Base-by-base conservation (phyloP, 495 filamentous ascomycete species). In the Neohortaea acidophila region DNA sequence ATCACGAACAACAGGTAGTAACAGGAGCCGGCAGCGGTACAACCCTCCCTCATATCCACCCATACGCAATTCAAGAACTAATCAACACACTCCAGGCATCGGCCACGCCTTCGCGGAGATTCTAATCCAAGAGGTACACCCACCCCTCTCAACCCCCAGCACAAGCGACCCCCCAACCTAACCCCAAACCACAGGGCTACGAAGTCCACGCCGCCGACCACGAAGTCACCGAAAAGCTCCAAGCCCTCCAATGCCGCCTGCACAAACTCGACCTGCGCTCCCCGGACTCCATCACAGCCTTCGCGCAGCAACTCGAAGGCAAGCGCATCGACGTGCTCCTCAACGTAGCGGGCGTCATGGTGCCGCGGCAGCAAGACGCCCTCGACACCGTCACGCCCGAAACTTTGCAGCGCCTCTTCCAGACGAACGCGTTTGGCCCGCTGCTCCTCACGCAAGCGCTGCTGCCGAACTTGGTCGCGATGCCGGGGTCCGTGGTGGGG, bases 191-290 rank as follows among this genome's bases (percentile, higher is more conserved):
- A 0, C 23, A 61, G 53, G 53, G 53, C 21, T 58, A 49, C 42
- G 45, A 55, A 22, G 58, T 59, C 9, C 31, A 53, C 28, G 58
- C 58, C 10, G 15, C 38, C 12, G 56, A 57, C 11, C 62, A 61
- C 28, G 53, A 61, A 11, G 42, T 51, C 32, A 42, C 69, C 38
- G 72, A 65, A 4, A 63, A 65, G 33, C 45, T 61, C 1, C 55
- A 61, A 19, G 48, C 60, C 1, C 51, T 61, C 11, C 32, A 47
- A 19, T 66, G 53, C 18, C 48, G 67, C 18, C 56, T 63, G 26
- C 66, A 69, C 39, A 61, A 59, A 38, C 55, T 74, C 25, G 69
- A 72, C 39, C 66, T 71, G 21, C 12, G 38, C 26, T 52, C 50
- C 1, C 42, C 44, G 4, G 38, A 35, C 9, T 56, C 56, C 21